Conservation (phyloP, 2,329 filamentous ascomycete species). For the Plenodomus tracheiphilus region DNA sequence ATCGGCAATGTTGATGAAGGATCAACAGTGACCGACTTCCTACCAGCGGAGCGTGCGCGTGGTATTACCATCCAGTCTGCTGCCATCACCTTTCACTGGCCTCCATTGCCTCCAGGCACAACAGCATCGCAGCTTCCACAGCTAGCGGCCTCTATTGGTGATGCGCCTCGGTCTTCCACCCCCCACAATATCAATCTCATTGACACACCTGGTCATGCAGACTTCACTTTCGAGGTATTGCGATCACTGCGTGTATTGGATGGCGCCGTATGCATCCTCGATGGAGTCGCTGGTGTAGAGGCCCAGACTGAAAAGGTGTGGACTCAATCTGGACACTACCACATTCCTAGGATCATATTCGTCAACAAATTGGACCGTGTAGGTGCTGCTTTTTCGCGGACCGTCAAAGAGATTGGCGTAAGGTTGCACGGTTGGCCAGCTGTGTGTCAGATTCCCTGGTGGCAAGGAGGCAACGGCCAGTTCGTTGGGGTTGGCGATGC, state of each 20-base stretch:
- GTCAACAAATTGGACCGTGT: constrained; percentile 86
- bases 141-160: constrained; percentile 37
- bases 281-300: constrained; percentile 91
- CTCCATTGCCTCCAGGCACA: constrained; percentile 56
- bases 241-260: constrained; percentile 86
- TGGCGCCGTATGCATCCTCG: constrained; percentile 88
- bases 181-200: constrained; percentile 64
- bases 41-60: constrained; percentile 86
- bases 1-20: constrained; percentile 94
- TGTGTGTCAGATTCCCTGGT: constrained; percentile 95
- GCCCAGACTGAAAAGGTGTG: constrained; percentile 97
- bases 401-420: constrained; percentile 81
- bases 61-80: constrained; percentile 98
- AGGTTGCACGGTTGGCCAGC: constrained; percentile 83
- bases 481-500: constrained; percentile 86
- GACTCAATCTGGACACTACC: constrained; percentile 83
- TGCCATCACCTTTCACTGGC: constrained; percentile 94
- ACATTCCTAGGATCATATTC: constrained; percentile 79
- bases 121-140: constrained; percentile 17
- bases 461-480: constrained; percentile 70
- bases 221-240: constrained; percentile 96
- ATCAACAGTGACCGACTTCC: constrained; percentile 95
- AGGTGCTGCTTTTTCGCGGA: constrained; percentile 79
- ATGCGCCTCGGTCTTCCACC: constrained; percentile 52
- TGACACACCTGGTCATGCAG: constrained; percentile 94